These are phyloP conservation scores for Pedinophyceae sp. DNA, from an alignment of 139 green algal genomes.

Conservation along the genomic window DNA sequence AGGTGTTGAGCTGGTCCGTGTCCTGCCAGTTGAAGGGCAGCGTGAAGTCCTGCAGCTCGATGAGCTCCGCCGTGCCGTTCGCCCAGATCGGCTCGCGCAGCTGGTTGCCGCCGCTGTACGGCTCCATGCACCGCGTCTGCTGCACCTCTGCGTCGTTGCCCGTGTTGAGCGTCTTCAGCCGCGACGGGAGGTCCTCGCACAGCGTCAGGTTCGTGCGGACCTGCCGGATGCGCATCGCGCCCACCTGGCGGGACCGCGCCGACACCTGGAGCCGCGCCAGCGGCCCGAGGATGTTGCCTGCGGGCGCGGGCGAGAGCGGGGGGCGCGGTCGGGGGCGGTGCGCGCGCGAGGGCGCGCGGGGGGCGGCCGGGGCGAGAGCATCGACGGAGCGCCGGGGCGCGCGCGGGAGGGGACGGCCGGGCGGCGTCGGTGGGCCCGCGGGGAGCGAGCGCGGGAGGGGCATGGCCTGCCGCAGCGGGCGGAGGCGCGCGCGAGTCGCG, in stretches of 20 bases:
- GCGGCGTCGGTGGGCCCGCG: too few species aligned
- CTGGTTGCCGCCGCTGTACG: too few species aligned
- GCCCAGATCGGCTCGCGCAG: background rate
- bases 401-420: background rate
- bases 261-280: background rate
- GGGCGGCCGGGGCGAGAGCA: too few species aligned
- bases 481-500: too few species aligned
- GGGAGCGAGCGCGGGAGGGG: too few species aligned
- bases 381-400: background rate
- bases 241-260: background rate
- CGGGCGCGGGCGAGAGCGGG: background rate
- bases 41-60: conserved; percentile 7
- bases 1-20: conserved; percentile 4
- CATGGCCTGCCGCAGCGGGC: too few species aligned
- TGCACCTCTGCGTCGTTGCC: background rate
- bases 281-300: background rate
- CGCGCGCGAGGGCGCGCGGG: too few species aligned
- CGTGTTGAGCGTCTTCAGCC: background rate
- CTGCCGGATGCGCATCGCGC: conserved; percentile 4
- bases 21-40: conserved; percentile 6
- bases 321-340: background rate
- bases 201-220: background rate
- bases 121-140: background rate
- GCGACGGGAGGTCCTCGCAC: background rate
- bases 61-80: background rate